A percentile compares a stretch with the other conserved stretches of the same genome.
These are phyloP conservation scores for Raffaelea albimanens DNA, from an alignment of 2,329 filamentous ascomycete species.

Conservation along the genomic window DNA sequence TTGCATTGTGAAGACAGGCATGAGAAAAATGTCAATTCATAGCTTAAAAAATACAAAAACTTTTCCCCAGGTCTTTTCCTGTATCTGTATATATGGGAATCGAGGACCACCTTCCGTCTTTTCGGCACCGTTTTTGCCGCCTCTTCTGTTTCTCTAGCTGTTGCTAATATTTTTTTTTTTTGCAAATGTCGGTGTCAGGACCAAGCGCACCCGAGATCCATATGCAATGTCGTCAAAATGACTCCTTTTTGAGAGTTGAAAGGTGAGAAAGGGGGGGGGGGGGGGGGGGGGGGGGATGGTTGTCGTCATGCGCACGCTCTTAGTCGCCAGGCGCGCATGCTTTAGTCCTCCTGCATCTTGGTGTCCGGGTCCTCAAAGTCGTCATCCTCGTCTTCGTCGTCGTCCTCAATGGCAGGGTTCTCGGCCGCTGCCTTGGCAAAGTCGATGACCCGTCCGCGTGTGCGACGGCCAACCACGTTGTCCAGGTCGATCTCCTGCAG, in stretches of 20 bases:
- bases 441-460: conserved; percentile 86
- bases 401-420: conserved; percentile 63
- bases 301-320: no score
- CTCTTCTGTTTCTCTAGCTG: not conserved
- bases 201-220: no score
- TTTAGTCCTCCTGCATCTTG: conserved; percentile 56
- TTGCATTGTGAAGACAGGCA: no score
- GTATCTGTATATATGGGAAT: not conserved
- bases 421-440: conserved; percentile 84
- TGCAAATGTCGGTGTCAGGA: no score
- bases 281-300: no score
- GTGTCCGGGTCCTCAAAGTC: conserved; percentile 57
- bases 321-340: not conserved
- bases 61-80: not conserved
- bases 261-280: conserved; percentile 1
- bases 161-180: no score
- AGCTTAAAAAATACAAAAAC: not conserved
- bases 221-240: no score
- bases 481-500: conserved; percentile 83
- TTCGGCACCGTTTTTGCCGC: not conserved
- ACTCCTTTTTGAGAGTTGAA: no score
- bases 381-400: conserved; percentile 70
- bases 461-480: conserved; percentile 88
- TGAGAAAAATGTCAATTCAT: not conserved
- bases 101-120: not conserved